These are phyloP conservation scores for Aspergillus pseudotamarii DNA, from an alignment of 2,329 filamentous ascomycete genomes.

Conservation along the genomic window DNA sequence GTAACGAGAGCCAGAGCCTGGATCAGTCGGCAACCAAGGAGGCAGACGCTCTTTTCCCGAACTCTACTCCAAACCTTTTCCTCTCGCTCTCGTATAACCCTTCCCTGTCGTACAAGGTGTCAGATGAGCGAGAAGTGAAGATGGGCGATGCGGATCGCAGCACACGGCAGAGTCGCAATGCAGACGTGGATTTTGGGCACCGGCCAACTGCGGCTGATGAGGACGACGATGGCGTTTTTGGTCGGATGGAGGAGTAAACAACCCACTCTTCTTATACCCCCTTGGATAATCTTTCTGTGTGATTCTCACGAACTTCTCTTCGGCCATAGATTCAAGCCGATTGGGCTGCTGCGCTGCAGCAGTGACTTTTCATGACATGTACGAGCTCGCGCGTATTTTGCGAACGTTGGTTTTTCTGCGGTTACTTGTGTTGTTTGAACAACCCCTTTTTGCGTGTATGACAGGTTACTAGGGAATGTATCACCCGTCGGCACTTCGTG, in stretches of 20 bases:
- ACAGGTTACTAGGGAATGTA: conserved; percentile 20
- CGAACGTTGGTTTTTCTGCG: conserved; percentile 29
- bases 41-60: conserved; percentile 35
- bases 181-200: conserved; percentile 39
- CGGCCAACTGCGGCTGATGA: conserved; percentile 70
- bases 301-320: conserved; percentile 4
- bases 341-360: conserved; percentile 21
- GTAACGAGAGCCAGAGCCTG: conserved; percentile 59
- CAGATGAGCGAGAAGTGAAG: conserved; percentile 64
- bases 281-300: not conserved
- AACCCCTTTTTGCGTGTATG: conserved; percentile 27
- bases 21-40: conserved; percentile 47
- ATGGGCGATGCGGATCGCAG: conserved; percentile 63
- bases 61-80: conserved; percentile 44
- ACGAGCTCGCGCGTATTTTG: conserved; percentile 42
- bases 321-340: conserved; percentile 5
- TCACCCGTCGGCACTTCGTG: conserved; percentile 11
- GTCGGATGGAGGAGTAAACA: conserved; percentile 85
- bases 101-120: conserved; percentile 51
- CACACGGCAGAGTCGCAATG: conserved; percentile 38
- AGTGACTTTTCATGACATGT: conserved; percentile 37
- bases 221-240: conserved; percentile 94
- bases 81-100: conserved; percentile 47
- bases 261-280: not conserved
- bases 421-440: conserved; percentile 22